Evolutionary conservation across 2,329 filamentous ascomycete genomes (phyloP).

Genomic region (Penicillium sp.): DNA sequence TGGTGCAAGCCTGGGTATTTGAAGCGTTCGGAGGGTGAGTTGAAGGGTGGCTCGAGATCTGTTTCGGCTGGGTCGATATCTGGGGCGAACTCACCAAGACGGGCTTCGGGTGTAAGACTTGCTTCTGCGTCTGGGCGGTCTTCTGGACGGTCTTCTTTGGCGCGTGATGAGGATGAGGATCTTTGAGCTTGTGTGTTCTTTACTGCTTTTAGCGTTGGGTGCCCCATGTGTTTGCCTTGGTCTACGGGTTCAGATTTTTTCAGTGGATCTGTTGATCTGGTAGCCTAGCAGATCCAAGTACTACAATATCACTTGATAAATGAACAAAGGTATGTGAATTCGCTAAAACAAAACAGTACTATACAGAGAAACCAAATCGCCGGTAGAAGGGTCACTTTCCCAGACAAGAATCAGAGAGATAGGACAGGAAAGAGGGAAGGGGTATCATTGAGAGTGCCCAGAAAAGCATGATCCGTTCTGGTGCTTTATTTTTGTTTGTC

Average conservation of each 20-base stretch:
- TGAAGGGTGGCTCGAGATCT: slow-evolving; percentile 5
- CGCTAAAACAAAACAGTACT: slow-evolving; percentile 21
- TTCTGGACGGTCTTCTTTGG: slow-evolving; percentile 9
- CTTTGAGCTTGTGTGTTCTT: background rate
- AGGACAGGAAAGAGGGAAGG: slow-evolving; percentile 5
- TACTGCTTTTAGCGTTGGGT: background rate
- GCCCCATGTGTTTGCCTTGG: background rate
- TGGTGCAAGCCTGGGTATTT: slow-evolving; percentile 19
- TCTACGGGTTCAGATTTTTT: background rate
- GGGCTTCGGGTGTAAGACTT: background rate
- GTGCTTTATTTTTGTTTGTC: slow-evolving; percentile 2
- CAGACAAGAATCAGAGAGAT: slow-evolving; percentile 9
- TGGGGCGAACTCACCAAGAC: background rate
- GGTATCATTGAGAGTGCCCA: slow-evolving; percentile 19
- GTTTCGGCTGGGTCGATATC: background rate
- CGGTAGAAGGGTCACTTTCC: slow-evolving; percentile 1
- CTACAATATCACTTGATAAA: no score
- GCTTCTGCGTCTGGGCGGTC: slow-evolving; percentile 11
- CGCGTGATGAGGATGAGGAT: background rate
- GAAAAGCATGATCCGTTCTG: slow-evolving; percentile 7
- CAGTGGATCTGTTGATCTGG: no score
- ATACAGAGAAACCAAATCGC: slow-evolving; percentile 13
- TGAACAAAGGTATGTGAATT: slow-evolving; percentile 9
- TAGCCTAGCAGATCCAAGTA: no score
- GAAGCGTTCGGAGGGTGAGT: slow-evolving; percentile 5